Conservation (phyloP, 352 stramenopile genomes). For the Phytophthora pini region DNA sequence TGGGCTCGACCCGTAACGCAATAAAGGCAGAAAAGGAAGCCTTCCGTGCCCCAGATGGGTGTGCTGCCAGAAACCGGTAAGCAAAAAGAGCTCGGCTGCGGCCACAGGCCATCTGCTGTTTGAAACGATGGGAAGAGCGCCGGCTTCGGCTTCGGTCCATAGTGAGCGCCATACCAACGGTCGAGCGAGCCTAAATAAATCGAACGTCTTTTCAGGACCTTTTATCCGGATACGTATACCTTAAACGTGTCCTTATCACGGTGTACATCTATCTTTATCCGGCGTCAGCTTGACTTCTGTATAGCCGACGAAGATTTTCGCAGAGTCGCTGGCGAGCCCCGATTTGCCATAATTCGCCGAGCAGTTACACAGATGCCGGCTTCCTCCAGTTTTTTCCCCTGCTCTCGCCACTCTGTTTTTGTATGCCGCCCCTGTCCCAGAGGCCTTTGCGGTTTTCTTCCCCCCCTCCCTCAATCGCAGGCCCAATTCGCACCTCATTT, state of each 20-base stretch:
- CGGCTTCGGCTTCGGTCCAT: neutral
- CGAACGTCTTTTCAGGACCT: neutral
- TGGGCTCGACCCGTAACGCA: conserved; percentile 16
- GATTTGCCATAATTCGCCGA: conserved; percentile 39
- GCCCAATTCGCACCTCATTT: conserved; percentile 34
- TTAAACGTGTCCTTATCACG: too few species aligned
- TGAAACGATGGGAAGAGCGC: conserved; percentile 19
- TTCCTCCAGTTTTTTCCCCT: conserved; percentile 32
- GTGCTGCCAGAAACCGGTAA: conserved; percentile 11
- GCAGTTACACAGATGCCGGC: conserved; percentile 40
- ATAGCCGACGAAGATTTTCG: conserved; percentile 14
- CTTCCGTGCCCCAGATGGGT: conserved; percentile 8
- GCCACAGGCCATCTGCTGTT: conserved; percentile 11
- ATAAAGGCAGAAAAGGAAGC: conserved; percentile 24
- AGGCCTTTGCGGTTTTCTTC: conserved; percentile 40
- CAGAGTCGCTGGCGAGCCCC: conserved; percentile 7
- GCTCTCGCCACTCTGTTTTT: conserved; percentile 31
- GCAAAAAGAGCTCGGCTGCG: conserved; percentile 2
- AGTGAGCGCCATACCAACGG: conserved; percentile 4
- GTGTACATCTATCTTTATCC: neutral
- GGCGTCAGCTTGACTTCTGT: neutral
- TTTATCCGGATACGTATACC: too few species aligned
- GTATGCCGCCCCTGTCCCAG: conserved; percentile 45
- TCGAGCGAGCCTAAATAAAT: conserved; percentile 3
- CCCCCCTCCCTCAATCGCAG: conserved; percentile 31